Evolutionary conservation across 768 basidiomycete genomes (phyloP), one percentile per base, ranked within the genome.

Genomic region (Mycena filopes): DNA sequence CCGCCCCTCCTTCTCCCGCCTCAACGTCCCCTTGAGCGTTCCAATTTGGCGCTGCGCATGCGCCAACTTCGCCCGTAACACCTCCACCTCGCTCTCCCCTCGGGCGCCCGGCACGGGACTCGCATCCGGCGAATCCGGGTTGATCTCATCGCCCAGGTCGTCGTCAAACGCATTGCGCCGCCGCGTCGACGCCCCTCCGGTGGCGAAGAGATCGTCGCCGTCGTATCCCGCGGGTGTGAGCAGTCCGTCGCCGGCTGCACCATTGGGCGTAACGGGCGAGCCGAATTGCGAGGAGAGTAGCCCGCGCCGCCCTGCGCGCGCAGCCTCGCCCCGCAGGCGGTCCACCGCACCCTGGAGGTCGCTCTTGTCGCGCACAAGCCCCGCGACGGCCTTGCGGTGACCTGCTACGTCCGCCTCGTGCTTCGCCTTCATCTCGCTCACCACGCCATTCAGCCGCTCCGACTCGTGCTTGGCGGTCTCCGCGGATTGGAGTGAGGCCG

Each of bases 361-460:
- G 28, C 89, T 90, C 81, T 96, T 97, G 76, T 99, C 98, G 66
- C 97, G 87, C 70, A 91, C 89, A 26, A 98, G 83, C 26, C 92
- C 90, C 1, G 96, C 96, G 2, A 92, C 89, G 58, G 91, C 87
- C 77, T 94, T 94, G 49, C 96, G 86, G 70, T 94, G 93, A 65
- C 93, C 91, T 4, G 97, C 98, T 62, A 98, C 86, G 67, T 98
- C 95, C 16, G 95, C 95, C 79, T 99, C 97, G 73, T 98, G 96
- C 76, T 95, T 96, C 56, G 87, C 85, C 74, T 93, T 94, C 75
- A 95, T 81, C 55, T 94, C 93, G 48, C 90, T 89, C 23, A 91
- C 77, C 7, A 84, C 73, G 46, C 78, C 79, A 66, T 86, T 83
- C 49, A 94, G 83, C 28, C 90, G 87, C 66, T 96, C 94, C 1